Conservation (phyloP, 192 early-diverging fungal genomes). For the Coemansia sp. region DNA sequence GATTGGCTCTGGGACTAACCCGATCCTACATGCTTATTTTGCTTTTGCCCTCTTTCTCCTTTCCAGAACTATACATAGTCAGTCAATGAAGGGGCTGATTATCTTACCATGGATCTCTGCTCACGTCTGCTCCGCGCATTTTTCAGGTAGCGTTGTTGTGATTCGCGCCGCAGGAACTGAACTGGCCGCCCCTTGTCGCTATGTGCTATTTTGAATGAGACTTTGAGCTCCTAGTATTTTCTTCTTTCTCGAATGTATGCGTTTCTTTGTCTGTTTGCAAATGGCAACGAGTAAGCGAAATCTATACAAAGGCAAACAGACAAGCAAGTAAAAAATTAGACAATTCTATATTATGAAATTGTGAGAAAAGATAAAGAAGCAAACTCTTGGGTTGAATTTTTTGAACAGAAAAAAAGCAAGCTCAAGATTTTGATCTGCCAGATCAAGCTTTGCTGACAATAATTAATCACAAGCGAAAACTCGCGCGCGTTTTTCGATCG, state of each 20-base stretch:
- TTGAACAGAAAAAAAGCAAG: background rate
- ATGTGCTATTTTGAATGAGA: background rate
- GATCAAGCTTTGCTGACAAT: background rate
- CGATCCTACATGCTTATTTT: background rate
- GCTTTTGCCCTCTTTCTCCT: no score
- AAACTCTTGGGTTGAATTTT: background rate
- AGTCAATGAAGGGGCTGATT: background rate
- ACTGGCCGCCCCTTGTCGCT: background rate
- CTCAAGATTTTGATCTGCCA: background rate
- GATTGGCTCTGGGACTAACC: background rate
- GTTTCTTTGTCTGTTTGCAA: background rate
- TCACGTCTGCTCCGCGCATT: slow-evolving; percentile 53
- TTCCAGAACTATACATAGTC: background rate
- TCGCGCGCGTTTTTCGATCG: background rate
- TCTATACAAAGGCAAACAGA: background rate
- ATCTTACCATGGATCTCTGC: slow-evolving; percentile 55
- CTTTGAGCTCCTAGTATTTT: background rate
- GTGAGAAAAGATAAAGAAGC: background rate
- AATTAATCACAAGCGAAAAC: background rate
- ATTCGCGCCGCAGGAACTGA: background rate
- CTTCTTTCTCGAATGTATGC: background rate
- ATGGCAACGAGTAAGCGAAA: slow-evolving; percentile 3
- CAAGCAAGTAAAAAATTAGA: slow-evolving; percentile 5
- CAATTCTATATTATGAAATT: background rate
- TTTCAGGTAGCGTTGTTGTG: background rate